Evolutionary conservation across 2,329 filamentous ascomycete genomes (phyloP).

Genomic region (Ophiostoma populinum): DNA sequence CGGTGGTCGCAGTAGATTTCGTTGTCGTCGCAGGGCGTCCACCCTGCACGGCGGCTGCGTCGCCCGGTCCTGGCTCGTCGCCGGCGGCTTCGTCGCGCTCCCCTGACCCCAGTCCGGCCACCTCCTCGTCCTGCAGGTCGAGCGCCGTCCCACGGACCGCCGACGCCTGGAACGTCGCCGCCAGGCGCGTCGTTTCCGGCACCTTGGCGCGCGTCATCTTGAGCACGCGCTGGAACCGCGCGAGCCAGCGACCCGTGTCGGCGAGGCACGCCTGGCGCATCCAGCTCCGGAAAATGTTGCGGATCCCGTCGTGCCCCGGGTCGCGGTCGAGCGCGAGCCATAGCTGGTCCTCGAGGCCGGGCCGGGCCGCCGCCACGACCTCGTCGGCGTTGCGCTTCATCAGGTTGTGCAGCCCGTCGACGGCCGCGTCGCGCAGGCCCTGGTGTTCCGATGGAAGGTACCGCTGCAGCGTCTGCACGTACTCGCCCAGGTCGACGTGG

Average conservation of each 20-base stretch:
- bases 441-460: constrained; percentile 54
- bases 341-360: constrained; percentile 73
- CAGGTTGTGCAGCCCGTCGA: constrained; percentile 80
- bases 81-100: constrained; percentile 30
- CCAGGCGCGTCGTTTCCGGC: constrained; percentile 28
- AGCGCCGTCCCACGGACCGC: constrained; percentile 31
- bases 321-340: constrained; percentile 75
- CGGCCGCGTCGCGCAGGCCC: constrained; percentile 59
- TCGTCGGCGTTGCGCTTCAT: constrained; percentile 85
- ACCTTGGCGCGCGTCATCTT: constrained; percentile 65
- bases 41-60: neutral
- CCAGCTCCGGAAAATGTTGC: constrained; percentile 83
- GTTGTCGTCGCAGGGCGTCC: neutral
- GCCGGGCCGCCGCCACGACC: constrained; percentile 57
- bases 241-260: constrained; percentile 73
- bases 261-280: constrained; percentile 71
- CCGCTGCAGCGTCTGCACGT: constrained; percentile 66
- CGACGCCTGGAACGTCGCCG: constrained; percentile 17
- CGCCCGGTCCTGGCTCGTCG: neutral
- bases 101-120: constrained; percentile 70
- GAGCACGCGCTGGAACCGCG: constrained; percentile 72
- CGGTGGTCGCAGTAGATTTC: constrained; percentile 27
- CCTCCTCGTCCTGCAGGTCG: constrained; percentile 92
- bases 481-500: constrained; percentile 66
- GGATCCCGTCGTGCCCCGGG: constrained; percentile 63